Evolutionary conservation across 2,329 filamentous ascomycete genomes (phyloP), one percentile per base, ranked within the genome.

Genomic region (Furcasterigmium furcatum): DNA sequence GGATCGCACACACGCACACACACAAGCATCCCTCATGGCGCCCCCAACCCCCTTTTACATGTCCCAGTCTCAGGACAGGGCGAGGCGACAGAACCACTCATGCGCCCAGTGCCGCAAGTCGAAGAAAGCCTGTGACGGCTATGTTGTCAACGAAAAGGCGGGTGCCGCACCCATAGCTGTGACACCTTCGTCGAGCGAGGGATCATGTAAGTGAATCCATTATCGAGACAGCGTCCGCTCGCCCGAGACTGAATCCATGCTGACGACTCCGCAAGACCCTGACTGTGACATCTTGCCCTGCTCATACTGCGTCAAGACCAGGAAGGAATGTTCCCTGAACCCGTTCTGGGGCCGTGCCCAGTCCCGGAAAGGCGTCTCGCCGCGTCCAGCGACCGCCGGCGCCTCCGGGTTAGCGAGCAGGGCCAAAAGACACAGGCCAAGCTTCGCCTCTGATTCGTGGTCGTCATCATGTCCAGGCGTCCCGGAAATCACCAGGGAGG

Each of bases 221-320:
- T n/a, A n/a, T n/a, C n/a, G n/a, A n/a, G n/a, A n/a, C n/a, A n/a
- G n/a, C n/a, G n/a, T n/a, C n/a, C n/a, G n/a, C n/a, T n/a, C n/a
- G n/a, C n/a, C n/a, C n/a, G n/a, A n/a, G n/a, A n/a, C n/a, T n/a
- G n/a, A n/a, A n/a, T n/a, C n/a, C n/a, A n/a, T n/a, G n/a, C n/a
- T n/a, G n/a, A n/a, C n/a, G n/a, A n/a, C n/a, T n/a, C n/a, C n/a
- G 24, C 32, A 16, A 7, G 32, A 19, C 9, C 14, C 34, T 36
- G 34, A 36, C 16, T 20, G 34, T 4, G 34, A 18, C 16, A 36
- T 18, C 16, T 18, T 35, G 5, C 47, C 53, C n/a, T 63, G 60
- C 43, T 57, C 59, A 1, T 63, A 63, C n/a, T 63, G 60, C 25
- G 44, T 51, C 9, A 60, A 54, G 44, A 63, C 60, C 12, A 53